Percentiles rank a stretch among this genome's conserved stretches.
Evolutionary conservation across 352 stramenopile genomes (phyloP).

Genomic region (Pythium angustatum): DNA sequence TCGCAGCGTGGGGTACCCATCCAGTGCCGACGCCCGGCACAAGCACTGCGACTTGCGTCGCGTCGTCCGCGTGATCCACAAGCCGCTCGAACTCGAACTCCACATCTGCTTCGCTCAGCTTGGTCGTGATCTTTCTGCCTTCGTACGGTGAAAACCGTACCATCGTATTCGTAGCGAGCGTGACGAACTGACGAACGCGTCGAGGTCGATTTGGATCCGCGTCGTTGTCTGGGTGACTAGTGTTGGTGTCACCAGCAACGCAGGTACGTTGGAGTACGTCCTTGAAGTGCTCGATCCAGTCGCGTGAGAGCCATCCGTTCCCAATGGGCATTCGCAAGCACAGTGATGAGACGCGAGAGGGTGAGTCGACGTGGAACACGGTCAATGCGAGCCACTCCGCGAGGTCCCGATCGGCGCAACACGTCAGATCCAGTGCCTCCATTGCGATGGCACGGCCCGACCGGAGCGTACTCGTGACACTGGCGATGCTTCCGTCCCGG

Average conservation of each 20-base stretch:
- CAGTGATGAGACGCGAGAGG: not conserved
- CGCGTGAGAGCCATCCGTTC: not conserved
- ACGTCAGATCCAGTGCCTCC: not conserved
- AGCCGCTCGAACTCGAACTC: not conserved
- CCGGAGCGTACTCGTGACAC: too few species aligned
- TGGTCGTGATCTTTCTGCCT: not conserved
- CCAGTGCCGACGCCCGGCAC: not conserved
- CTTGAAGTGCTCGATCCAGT: not conserved
- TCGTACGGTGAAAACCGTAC: not conserved
- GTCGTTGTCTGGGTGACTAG: too few species aligned
- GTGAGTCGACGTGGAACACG: not conserved
- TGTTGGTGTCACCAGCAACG: not conserved
- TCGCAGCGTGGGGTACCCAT: not conserved
- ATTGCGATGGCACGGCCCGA: too few species aligned
- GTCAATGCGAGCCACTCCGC: not conserved
- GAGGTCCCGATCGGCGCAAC: not conserved
- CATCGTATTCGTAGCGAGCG: not conserved
- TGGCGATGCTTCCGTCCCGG: not conserved
- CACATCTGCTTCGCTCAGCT: not conserved
- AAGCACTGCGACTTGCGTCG: not conserved
- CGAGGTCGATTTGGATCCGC: not conserved
- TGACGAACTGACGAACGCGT: not conserved
- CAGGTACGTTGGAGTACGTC: not conserved
- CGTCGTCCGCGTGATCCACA: not conserved
- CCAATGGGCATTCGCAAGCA: not conserved